phyloP scores from a whole-genome alignment of 768 basidiomycete species.

The Cubamyces sp. region DNA sequence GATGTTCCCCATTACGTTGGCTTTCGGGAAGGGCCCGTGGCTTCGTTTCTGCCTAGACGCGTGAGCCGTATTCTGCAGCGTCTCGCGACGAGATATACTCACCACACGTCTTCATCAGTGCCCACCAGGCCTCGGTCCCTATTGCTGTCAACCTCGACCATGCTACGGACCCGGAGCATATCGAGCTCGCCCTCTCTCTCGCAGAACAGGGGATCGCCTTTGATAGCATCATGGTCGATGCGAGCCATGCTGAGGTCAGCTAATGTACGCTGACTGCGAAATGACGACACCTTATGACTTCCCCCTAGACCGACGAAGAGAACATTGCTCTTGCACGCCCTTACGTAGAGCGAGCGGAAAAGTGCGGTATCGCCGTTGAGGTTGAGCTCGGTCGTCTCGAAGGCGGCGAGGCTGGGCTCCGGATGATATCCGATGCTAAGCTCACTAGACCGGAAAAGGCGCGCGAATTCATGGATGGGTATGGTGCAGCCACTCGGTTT shows the following conservation, averaged over 20 bases:
- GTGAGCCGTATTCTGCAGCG: constrained; percentile 28
- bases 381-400: constrained; percentile 53
- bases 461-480: constrained; percentile 47
- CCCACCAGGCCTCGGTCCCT: constrained; percentile 50
- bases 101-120: constrained; percentile 32
- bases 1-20: constrained; percentile 50
- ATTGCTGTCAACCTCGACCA: constrained; percentile 55
- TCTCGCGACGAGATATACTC: not conserved
- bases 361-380: constrained; percentile 47
- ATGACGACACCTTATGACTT: not conserved
- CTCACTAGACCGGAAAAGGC: constrained; percentile 50
- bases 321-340: constrained; percentile 49
- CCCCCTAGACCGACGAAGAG: constrained; percentile 47
- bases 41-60: constrained; percentile 48
- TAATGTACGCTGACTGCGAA: not conserved
- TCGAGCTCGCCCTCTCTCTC: constrained; percentile 49
- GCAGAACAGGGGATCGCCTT: constrained; percentile 51
- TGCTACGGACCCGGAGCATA: constrained; percentile 49
- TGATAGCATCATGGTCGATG: constrained; percentile 56
- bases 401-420: constrained; percentile 52
- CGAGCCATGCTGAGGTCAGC: constrained; percentile 49
- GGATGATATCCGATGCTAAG: constrained; percentile 51
- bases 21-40: constrained; percentile 50
- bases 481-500: not conserved
- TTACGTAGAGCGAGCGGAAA: constrained; percentile 47